Percentiles rank a stretch among this genome's conserved stretches.
Conservation (phyloP, 2,329 filamentous ascomycete species). For the Beauveria sp. region DNA sequence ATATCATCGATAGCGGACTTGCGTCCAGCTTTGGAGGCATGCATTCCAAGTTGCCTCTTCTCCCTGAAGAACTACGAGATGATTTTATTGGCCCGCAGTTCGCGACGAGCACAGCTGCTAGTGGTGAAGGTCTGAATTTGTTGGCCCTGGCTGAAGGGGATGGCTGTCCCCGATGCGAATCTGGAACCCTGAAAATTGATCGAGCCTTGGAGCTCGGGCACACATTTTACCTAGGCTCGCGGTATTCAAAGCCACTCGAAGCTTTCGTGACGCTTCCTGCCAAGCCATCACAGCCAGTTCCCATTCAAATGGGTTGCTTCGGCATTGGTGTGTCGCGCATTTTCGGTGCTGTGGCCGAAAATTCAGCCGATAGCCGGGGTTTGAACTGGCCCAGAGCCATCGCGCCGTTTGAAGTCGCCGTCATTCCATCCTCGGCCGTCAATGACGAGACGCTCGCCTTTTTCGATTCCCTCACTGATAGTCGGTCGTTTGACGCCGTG, state of each 20-base stretch:
- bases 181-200: constrained; percentile 55
- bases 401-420: constrained; percentile 71
- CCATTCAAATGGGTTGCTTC: constrained; percentile 91
- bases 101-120: constrained; percentile 16
- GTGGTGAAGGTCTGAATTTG: constrained; percentile 46
- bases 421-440: constrained; percentile 48
- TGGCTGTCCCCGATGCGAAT: constrained; percentile 60
- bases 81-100: background rate
- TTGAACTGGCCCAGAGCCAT: constrained; percentile 84
- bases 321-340: constrained; percentile 90
- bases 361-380: constrained; percentile 61
- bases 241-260: constrained; percentile 71
- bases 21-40: constrained; percentile 19
- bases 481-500: constrained; percentile 49
- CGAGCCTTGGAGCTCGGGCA: constrained; percentile 86
- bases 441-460: constrained; percentile 46
- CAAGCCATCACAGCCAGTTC: constrained; percentile 28
- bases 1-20: constrained; percentile 28
- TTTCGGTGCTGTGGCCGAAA: constrained; percentile 76
- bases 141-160: constrained; percentile 61
- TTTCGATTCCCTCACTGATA: constrained; percentile 50
- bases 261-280: constrained; percentile 46
- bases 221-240: constrained; percentile 86
- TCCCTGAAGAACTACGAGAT: constrained; percentile 14
- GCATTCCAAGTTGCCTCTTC: constrained; percentile 18